phyloP scores from a whole-genome alignment of 176 grass and related monocot genomes.

The Puccinellia tenuiflora region DNA sequence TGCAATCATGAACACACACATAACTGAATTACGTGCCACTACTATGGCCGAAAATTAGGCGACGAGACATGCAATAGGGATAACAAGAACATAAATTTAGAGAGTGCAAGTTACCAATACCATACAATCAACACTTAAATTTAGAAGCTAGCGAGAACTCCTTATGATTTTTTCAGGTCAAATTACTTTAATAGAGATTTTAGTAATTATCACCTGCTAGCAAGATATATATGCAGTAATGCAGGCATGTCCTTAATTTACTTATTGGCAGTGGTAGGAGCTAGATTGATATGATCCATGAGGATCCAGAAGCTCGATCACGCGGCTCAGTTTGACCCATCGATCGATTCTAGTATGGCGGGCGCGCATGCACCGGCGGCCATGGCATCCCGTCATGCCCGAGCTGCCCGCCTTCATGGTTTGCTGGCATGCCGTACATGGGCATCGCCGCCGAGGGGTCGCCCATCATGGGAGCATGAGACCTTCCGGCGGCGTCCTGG shows the following conservation, averaged over 20 bases:
- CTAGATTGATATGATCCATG: neutral
- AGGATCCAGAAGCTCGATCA: neutral
- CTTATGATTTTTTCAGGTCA: too few species aligned
- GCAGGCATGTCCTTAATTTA: neutral
- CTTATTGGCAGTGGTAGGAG: neutral
- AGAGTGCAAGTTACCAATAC: too few species aligned
- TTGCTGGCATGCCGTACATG: constrained; percentile 30
- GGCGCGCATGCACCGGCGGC: constrained; percentile 24
- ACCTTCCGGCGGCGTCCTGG: neutral
- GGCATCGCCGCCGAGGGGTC: constrained; percentile 18
- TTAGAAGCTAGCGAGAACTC: too few species aligned
- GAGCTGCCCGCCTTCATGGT: constrained; percentile 12
- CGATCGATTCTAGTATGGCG: constrained; percentile 23
- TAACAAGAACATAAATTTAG: too few species aligned
- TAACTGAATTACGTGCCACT: too few species aligned
- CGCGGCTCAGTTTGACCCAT: neutral
- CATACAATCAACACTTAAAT: too few species aligned
- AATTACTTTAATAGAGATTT: too few species aligned
- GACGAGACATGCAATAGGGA: too few species aligned
- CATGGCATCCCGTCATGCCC: constrained; percentile 27
- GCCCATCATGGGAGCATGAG: neutral
- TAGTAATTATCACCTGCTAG: too few species aligned
- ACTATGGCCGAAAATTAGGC: too few species aligned
- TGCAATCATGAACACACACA: too few species aligned
- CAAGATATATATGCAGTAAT: neutral